A percentile compares a stretch with the other conserved stretches of the same genome.
phyloP scores from a whole-genome alignment of 2,329 filamentous ascomycete genomes.

The Penicillium sclerotiorum region DNA sequence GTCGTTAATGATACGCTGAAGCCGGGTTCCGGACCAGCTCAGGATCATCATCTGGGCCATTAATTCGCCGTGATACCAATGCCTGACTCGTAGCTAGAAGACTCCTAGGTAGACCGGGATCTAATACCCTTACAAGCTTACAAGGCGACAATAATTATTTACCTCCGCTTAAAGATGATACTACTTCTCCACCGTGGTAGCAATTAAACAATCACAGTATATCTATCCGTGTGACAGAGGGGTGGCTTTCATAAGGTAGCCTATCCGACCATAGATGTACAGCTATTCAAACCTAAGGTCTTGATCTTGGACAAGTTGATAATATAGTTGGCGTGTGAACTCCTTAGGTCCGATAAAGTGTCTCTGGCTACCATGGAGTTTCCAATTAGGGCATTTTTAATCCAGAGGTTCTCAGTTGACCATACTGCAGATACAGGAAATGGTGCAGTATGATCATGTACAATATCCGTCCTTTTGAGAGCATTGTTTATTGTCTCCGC shows the following conservation, averaged over 20 bases:
- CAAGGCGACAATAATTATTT: slow-evolving; percentile 27
- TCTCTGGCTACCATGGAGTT: slow-evolving; percentile 23
- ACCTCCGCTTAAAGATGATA: slow-evolving; percentile 24
- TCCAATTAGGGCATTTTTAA: slow-evolving; percentile 38
- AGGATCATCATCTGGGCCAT: slow-evolving; percentile 15
- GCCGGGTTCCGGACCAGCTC: slow-evolving; percentile 11
- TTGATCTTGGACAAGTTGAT: slow-evolving; percentile 21
- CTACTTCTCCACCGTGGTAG: slow-evolving; percentile 21
- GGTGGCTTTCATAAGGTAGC: slow-evolving; percentile 32
- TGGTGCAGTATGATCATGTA: slow-evolving; percentile 24
- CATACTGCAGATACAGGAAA: slow-evolving; percentile 25
- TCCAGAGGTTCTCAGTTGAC: slow-evolving; percentile 22
- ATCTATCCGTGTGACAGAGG: slow-evolving; percentile 29
- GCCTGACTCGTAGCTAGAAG: slow-evolving; percentile 23
- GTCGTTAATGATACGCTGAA: slow-evolving; percentile 11
- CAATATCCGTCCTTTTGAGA: slow-evolving; percentile 15
- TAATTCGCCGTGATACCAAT: slow-evolving; percentile 30
- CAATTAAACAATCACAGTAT: slow-evolving; percentile 34
- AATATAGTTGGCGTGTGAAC: slow-evolving; percentile 21
- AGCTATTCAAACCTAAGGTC: slow-evolving; percentile 27
- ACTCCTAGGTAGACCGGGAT: slow-evolving; percentile 30
- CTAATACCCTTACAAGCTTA: slow-evolving; percentile 24
- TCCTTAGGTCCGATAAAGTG: slow-evolving; percentile 31
- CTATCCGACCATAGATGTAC: slow-evolving; percentile 27
- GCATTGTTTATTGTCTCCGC: too few species aligned